Conservation (phyloP, 2,329 filamentous ascomycete genomes). For the Dichotomopilus funicola region DNA sequence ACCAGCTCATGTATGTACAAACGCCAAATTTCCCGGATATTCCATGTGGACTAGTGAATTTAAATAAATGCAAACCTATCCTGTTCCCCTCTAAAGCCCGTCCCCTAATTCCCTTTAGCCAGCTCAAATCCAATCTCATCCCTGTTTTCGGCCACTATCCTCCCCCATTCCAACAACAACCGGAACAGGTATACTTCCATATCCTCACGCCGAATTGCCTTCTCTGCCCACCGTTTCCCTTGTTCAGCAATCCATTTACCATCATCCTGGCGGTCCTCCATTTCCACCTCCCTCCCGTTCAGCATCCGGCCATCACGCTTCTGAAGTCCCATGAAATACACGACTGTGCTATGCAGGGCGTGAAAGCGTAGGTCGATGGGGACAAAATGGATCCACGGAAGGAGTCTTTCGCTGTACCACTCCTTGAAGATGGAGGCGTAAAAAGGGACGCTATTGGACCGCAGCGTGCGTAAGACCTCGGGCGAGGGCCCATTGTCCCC, state of each 20-base stretch:
- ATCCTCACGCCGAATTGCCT: slow-evolving; percentile 61
- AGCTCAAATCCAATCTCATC: slow-evolving; percentile 38
- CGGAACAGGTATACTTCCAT: slow-evolving; percentile 78
- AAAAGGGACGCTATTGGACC: slow-evolving; percentile 62
- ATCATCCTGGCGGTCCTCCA: slow-evolving; percentile 45
- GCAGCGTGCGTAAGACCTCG: slow-evolving; percentile 55
- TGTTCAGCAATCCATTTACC: slow-evolving; percentile 59
- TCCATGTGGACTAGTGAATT: no score
- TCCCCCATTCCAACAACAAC: slow-evolving; percentile 69
- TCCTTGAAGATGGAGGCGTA: slow-evolving; percentile 66
- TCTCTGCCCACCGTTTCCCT: slow-evolving; percentile 58
- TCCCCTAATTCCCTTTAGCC: neutral
- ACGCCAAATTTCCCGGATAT: no score
- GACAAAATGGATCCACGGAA: slow-evolving; percentile 74
- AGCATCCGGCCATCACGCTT: slow-evolving; percentile 31
- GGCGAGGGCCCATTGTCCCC: slow-evolving; percentile 59
- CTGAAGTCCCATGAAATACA: slow-evolving; percentile 56
- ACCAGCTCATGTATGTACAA: neutral
- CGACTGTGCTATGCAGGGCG: slow-evolving; percentile 64
- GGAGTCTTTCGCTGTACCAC: slow-evolving; percentile 71
- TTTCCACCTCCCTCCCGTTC: slow-evolving; percentile 40
- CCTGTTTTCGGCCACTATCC: slow-evolving; percentile 57
- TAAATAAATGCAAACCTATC: neutral
- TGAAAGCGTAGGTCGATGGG: slow-evolving; percentile 69
- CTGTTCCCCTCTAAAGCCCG: neutral